phyloP scores from a whole-genome alignment of 164 flowering plant genomes.

The Sedum album region DNA sequence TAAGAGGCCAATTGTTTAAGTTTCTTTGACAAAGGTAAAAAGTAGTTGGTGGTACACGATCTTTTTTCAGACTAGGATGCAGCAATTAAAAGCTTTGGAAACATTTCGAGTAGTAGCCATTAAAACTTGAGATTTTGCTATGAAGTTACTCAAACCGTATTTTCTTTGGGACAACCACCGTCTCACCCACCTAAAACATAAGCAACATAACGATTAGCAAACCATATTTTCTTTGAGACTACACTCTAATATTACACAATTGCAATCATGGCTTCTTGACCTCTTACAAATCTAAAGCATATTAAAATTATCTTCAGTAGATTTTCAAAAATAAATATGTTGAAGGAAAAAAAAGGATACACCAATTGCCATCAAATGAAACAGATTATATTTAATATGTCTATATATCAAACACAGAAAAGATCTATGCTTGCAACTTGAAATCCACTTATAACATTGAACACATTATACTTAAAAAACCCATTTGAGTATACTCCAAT shows the following conservation, averaged over 20 bases:
- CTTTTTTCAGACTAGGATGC: no score
- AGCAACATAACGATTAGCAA: neutral
- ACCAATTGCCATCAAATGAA: neutral
- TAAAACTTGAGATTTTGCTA: neutral
- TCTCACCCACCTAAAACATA: neutral
- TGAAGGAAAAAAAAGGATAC: neutral
- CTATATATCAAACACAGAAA: no score
- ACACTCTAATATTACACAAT: no score
- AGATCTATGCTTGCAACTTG: neutral
- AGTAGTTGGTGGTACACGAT: no score
- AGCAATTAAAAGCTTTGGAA: neutral
- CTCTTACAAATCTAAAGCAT: no score
- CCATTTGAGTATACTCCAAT: neutral
- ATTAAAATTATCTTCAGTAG: no score
- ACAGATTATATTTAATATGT: no score
- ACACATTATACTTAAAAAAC: neutral
- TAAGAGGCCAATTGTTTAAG: no score
- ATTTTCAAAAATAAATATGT: no score
- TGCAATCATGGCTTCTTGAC: no score
- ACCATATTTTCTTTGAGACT: no score
- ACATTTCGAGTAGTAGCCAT: neutral
- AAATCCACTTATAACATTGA: neutral
- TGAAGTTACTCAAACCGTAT: neutral
- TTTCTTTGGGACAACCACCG: conserved; percentile 4
- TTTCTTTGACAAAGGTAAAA: no score